Percentiles rank a stretch among this genome's conserved stretches.
These are phyloP conservation scores for Colletotrichum destructivum DNA, from an alignment of 2,329 filamentous ascomycete species.

Conservation along the genomic window DNA sequence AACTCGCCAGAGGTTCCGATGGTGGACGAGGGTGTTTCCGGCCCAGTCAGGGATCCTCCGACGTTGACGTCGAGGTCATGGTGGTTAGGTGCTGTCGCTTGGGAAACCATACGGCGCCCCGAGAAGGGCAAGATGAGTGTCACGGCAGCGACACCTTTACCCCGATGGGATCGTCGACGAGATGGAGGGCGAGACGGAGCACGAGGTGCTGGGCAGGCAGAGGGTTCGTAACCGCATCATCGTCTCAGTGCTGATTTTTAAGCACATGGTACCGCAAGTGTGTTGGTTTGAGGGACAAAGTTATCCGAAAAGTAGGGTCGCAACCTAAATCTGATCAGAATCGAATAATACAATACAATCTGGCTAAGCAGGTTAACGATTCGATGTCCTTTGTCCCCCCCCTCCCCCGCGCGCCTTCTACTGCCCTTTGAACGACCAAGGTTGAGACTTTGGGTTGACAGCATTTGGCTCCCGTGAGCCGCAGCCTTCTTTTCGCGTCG, in stretches of 20 bases:
- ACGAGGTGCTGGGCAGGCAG: constrained; percentile 1
- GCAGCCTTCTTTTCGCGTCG: constrained; percentile 12
- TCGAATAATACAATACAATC: not conserved
- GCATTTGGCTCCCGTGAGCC: constrained; percentile 19
- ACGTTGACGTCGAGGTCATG: constrained; percentile 21
- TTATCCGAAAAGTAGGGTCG: constrained; percentile 13
- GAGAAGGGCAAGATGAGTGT: not conserved
- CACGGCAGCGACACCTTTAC: constrained; percentile 11
- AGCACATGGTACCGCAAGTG: not conserved
- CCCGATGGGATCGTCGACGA: constrained; percentile 14
- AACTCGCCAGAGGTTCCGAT: constrained; percentile 16
- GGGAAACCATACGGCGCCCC: constrained; percentile 12
- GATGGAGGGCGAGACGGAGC: constrained; percentile 15
- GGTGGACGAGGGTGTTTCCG: constrained; percentile 11
- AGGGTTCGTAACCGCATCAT: constrained; percentile 9
- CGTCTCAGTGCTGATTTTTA: constrained; percentile 6
- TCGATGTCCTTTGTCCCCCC: constrained; percentile 8
- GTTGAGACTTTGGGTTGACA: constrained; percentile 23
- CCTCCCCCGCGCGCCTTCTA: not conserved
- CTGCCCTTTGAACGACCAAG: not conserved
- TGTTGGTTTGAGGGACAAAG: not conserved
- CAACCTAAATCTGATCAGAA: constrained; percentile 2
- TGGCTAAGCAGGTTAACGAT: constrained; percentile 17
- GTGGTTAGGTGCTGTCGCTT: constrained; percentile 15
- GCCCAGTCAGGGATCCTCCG: constrained; percentile 6